phyloP scores from a whole-genome alignment of 2,329 filamentous ascomycete genomes.

The Ophiostoma ulmi region DNA sequence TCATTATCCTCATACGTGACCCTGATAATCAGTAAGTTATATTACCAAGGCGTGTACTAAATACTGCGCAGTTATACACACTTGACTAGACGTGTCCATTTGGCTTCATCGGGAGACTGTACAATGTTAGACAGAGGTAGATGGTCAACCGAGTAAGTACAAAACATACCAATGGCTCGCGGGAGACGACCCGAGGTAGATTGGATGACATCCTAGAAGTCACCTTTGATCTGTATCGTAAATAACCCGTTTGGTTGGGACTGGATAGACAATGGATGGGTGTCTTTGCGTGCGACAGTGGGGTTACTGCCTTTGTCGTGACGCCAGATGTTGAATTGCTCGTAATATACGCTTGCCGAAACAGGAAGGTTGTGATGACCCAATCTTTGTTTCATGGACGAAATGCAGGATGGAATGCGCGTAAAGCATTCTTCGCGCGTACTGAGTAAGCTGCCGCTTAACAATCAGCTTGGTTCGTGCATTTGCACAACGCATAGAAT shows the following conservation, averaged over 20 bases:
- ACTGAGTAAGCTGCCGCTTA: not conserved
- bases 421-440: too few species aligned
- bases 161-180: conserved; percentile 22
- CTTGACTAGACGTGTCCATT: conserved; percentile 58
- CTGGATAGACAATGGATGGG: too few species aligned
- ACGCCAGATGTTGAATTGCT: not conserved
- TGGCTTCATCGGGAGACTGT: conserved; percentile 49
- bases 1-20: conserved; percentile 61
- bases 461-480: not conserved
- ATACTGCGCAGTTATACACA: conserved; percentile 33
- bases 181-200: conserved; percentile 15
- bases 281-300: not conserved
- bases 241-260: too few species aligned
- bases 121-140: not conserved
- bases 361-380: not conserved
- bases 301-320: not conserved
- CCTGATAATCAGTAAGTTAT: conserved; percentile 29
- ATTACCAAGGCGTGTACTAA: too few species aligned
- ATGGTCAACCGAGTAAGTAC: too few species aligned
- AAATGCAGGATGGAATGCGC: not conserved
- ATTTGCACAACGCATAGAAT: not conserved
- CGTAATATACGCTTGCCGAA: not conserved
- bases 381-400: not conserved
- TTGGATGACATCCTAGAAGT: not conserved
- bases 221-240: not conserved